A percentile compares a stretch with the other conserved stretches of the same genome.
phyloP scores from a whole-genome alignment of 2,329 filamentous ascomycete species.

The Talaromyces sp. region DNA sequence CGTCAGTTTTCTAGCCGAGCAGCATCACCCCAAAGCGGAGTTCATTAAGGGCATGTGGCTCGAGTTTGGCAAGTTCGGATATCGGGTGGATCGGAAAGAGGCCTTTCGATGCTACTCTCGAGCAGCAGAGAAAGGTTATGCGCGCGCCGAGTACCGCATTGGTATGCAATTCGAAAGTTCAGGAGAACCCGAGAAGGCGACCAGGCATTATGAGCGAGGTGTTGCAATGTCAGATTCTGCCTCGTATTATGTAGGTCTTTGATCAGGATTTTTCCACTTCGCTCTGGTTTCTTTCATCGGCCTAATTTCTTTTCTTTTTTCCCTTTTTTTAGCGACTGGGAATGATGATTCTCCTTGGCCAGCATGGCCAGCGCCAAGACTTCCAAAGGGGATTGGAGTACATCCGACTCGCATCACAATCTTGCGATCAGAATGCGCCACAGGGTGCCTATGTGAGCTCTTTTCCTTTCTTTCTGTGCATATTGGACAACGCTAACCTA shows the following conservation, averaged over 20 bases:
- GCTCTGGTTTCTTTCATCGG: no score
- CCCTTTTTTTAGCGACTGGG: slow-evolving; percentile 69
- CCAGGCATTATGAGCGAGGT: slow-evolving; percentile 85
- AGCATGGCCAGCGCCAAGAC: slow-evolving; percentile 87
- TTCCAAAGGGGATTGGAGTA: slow-evolving; percentile 76
- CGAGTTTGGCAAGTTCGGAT: slow-evolving; percentile 95
- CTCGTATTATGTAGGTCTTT: slow-evolving; percentile 63
- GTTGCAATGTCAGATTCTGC: slow-evolving; percentile 83
- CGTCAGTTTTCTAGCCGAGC: slow-evolving; percentile 83
- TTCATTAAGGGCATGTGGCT: slow-evolving; percentile 97
- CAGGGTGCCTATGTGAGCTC: slow-evolving; percentile 80
- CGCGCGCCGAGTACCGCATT: slow-evolving; percentile 90
- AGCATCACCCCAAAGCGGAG: slow-evolving; percentile 88
- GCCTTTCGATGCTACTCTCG: slow-evolving; percentile 84
- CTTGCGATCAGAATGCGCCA: slow-evolving; percentile 92
- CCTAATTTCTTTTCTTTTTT: not conserved
- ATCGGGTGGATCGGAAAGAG: slow-evolving; percentile 89
- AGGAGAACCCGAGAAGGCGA: slow-evolving; percentile 86
- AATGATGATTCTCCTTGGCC: slow-evolving; percentile 96
- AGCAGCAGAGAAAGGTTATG: slow-evolving; percentile 83
- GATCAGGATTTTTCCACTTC: not conserved
- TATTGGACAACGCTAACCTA: not conserved
- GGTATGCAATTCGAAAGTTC: slow-evolving; percentile 98
- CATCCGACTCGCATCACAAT: slow-evolving; percentile 79
- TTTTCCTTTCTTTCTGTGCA: not conserved